A percentile compares a stretch with the other conserved stretches of the same genome.
phyloP scores from a whole-genome alignment of 441 rosid genomes.

The Gossypium schwendimanii region DNA sequence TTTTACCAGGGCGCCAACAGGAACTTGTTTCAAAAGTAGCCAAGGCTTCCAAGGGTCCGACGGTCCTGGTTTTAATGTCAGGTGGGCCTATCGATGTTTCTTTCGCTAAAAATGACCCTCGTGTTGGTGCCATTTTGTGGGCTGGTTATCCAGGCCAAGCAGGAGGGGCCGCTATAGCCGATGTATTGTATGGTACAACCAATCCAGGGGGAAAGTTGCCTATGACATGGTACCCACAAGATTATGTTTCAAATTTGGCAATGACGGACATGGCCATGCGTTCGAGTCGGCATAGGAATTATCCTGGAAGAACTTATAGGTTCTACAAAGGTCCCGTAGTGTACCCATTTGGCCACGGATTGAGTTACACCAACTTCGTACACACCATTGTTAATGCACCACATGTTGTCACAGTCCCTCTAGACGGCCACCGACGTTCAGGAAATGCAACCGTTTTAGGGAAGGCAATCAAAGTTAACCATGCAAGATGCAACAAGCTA shows the following conservation, averaged over 20 bases:
- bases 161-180: slow-evolving; percentile 84
- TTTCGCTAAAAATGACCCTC: slow-evolving; percentile 51
- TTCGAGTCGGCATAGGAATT: slow-evolving; percentile 34
- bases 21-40: slow-evolving; percentile 57
- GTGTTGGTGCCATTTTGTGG: slow-evolving; percentile 60
- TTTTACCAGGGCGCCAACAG: slow-evolving; percentile 75
- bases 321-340: slow-evolving; percentile 75
- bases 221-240: slow-evolving; percentile 97
- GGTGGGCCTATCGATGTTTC: slow-evolving; percentile 83
- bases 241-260: slow-evolving; percentile 50
- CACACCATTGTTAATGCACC: slow-evolving; percentile 58
- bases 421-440: slow-evolving; percentile 35
- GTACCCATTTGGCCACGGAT: slow-evolving; percentile 79
- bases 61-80: slow-evolving; percentile 58
- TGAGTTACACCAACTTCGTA: slow-evolving; percentile 65
- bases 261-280: slow-evolving; percentile 92
- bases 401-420: slow-evolving; percentile 35
- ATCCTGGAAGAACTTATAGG: slow-evolving; percentile 89
- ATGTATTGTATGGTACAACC: slow-evolving; percentile 53
- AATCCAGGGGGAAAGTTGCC: slow-evolving; percentile 91
- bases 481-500: slow-evolving; percentile 49
- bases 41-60: slow-evolving; percentile 58
- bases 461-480: slow-evolving; percentile 60
- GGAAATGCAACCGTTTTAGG: slow-evolving; percentile 38
- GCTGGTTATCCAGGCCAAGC: slow-evolving; percentile 93